Conservation (phyloP, 208 protist genomes). For the Leishmania lainsoni region DNA sequence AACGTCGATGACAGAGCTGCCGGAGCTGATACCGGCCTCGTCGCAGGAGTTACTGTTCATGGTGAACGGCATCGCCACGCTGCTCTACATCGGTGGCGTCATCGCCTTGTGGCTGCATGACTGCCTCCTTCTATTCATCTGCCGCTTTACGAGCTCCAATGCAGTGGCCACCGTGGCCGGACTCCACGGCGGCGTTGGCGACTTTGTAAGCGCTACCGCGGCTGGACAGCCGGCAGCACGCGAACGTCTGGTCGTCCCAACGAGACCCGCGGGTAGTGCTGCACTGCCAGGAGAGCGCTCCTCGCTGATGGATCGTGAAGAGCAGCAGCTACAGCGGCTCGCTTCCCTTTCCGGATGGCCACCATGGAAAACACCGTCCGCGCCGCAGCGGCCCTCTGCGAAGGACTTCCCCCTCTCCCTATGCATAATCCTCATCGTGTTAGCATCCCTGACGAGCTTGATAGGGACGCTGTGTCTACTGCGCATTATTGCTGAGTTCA, state of each 20-base stretch:
- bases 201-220: background rate
- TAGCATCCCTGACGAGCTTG: slow-evolving; percentile 32
- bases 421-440: slow-evolving; percentile 30
- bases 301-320: background rate
- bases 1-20: background rate
- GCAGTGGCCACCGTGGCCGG: background rate
- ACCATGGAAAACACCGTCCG: background rate
- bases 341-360: background rate
- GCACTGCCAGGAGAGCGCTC: background rate
- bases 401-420: background rate
- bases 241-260: background rate
- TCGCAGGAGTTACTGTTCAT: slow-evolving; percentile 39
- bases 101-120: slow-evolving; percentile 24
- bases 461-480: slow-evolving; percentile 52
- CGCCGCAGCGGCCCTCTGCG: background rate
- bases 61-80: slow-evolving; percentile 27
- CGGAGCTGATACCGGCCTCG: background rate
- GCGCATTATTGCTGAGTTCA: slow-evolving; percentile 49
- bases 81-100: slow-evolving; percentile 26
- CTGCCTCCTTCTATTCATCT: background rate
- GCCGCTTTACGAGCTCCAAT: background rate
- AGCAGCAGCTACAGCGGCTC: background rate
- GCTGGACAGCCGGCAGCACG: background rate
- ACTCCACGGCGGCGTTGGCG: background rate
- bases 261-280: background rate